Evolutionary conservation across 768 basidiomycete genomes (phyloP).

Genomic region (Lentinula detonsa): DNA sequence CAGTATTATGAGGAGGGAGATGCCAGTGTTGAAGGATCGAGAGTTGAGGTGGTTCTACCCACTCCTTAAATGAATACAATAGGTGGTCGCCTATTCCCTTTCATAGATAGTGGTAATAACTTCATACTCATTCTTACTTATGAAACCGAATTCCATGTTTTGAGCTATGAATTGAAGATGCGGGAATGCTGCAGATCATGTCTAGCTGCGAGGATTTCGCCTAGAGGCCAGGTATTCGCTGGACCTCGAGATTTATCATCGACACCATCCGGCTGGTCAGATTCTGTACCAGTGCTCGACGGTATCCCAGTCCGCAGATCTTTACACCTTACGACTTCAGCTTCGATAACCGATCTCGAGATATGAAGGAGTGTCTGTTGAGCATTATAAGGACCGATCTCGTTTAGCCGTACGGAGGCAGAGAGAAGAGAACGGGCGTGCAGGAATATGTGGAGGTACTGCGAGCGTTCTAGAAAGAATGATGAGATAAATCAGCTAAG

Average conservation of each 20-base stretch:
- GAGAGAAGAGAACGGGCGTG: constrained; percentile 88
- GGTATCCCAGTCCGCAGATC: constrained; percentile 43
- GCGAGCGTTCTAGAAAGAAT: constrained; percentile 57
- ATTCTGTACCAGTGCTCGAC: not conserved
- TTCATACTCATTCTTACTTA: too few species aligned
- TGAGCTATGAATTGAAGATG: constrained; percentile 77
- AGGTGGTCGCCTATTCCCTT: too few species aligned
- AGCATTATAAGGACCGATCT: constrained; percentile 86
- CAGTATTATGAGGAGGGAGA: too few species aligned
- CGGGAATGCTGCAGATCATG: constrained; percentile 95
- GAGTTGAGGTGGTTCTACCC: too few species aligned
- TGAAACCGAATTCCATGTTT: too few species aligned
- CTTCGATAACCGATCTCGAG: constrained; percentile 59
- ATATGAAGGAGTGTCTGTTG: constrained; percentile 82
- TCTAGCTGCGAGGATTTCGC: constrained; percentile 85
- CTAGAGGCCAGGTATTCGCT: constrained; percentile 92
- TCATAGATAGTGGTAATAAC: too few species aligned
- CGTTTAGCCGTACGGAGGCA: constrained; percentile 87
- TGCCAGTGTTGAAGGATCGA: too few species aligned
- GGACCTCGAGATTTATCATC: constrained; percentile 51
- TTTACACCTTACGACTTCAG: constrained; percentile 39
- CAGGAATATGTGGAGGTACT: constrained; percentile 88
- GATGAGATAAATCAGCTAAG: constrained; percentile 6
- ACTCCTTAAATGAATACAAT: too few species aligned
- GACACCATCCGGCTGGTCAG: constrained; percentile 15